Evolutionary conservation across 208 protist genomes (phyloP).

Genomic region (Tetramitus jugosus): DNA sequence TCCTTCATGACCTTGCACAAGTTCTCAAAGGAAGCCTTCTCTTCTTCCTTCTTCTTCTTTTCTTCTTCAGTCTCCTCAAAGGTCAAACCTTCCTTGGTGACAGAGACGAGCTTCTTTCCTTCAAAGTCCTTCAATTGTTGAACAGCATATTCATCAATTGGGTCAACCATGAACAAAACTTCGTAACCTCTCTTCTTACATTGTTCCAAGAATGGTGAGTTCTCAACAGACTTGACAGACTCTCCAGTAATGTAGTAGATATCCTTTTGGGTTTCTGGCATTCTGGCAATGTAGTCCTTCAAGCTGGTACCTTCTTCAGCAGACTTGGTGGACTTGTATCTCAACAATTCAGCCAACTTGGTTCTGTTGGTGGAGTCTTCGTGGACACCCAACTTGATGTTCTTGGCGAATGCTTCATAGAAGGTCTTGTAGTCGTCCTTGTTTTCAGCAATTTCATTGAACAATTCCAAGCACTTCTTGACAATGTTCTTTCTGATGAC

Average conservation of each 20-base stretch:
- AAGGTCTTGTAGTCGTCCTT: slow-evolving; percentile 96
- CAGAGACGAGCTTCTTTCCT: slow-evolving; percentile 94
- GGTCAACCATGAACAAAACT: slow-evolving; percentile 93
- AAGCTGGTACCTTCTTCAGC: slow-evolving; percentile 79
- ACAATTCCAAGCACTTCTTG: slow-evolving; percentile 93
- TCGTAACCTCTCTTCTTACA: slow-evolving; percentile 80
- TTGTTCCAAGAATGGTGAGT: slow-evolving; percentile 92
- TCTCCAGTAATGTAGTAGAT: slow-evolving; percentile 99
- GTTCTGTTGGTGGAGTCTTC: slow-evolving; percentile 86
- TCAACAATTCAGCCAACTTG: slow-evolving; percentile 86
- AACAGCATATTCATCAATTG: slow-evolving; percentile 96
- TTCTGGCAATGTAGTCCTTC: slow-evolving; percentile 90
- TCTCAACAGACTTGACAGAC: slow-evolving; percentile 64
- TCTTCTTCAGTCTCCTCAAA: slow-evolving; percentile 92
- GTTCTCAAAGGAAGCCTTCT: slow-evolving; percentile 78
- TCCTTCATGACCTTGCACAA: slow-evolving; percentile 96
- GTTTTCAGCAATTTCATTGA: slow-evolving; percentile 89
- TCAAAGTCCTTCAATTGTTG: slow-evolving; percentile 95
- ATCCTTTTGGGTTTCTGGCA: slow-evolving; percentile 92
- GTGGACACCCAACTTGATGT: slow-evolving; percentile 96
- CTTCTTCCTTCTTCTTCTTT: slow-evolving; percentile 88
- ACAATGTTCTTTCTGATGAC: slow-evolving; percentile 96
- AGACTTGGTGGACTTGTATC: slow-evolving; percentile 81
- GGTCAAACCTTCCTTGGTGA: slow-evolving; percentile 97
- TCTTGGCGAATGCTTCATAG: slow-evolving; percentile 93